Evolutionary conservation across 2,329 filamentous ascomycete species (phyloP), one percentile per base, ranked within the genome.

Genomic region (Nigrospora osmanthi): DNA sequence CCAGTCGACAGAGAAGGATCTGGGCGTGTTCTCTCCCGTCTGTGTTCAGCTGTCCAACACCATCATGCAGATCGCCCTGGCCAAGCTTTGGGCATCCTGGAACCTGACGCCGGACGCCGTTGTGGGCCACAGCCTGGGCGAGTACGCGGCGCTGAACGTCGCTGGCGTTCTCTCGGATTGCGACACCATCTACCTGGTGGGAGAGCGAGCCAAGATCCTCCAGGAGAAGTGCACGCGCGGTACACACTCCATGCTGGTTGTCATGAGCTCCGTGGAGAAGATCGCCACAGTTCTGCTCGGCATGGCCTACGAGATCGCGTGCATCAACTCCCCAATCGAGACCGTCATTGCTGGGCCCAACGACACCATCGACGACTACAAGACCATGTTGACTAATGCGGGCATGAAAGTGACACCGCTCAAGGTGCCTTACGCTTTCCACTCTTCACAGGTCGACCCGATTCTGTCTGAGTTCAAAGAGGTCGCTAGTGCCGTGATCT

Each of bases 301-400:
- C 1, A 42, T 50, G 56, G 64, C 58, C 12, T 54, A 72, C 47
- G 71, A 72, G 32, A 52, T 76, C 28, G 81, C 86, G 13, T 90
- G 87, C 66, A 73, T 87, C 58, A 91, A 91, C 54, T 78, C 81
- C 0, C 78, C 80, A 0, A 70, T 76, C 43, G 83, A 87, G 56
- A 88, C 80, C 12, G 87, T 90, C 4, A 67, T 90, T 23, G 44
- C 38, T 11, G 44, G 38, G 10, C 23, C 33, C 14, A 37, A 28
- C 15, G 35, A 43, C n/a, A 31, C 32, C 16, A 33, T 46, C 15
- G 7, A 17, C 15, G 32, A n/a, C 13, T 16, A 16, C 2, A 32
- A 35, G 7, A n/a, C 17, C 5, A 23, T 28, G 7, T 28, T 46
- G 11, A 30, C 31, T 15, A 28, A 31, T 30, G 35, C 40, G 9